Base-by-base conservation (phyloP, 1,284 basidiomycete species). In the Cryptococcus floricola region DNA sequence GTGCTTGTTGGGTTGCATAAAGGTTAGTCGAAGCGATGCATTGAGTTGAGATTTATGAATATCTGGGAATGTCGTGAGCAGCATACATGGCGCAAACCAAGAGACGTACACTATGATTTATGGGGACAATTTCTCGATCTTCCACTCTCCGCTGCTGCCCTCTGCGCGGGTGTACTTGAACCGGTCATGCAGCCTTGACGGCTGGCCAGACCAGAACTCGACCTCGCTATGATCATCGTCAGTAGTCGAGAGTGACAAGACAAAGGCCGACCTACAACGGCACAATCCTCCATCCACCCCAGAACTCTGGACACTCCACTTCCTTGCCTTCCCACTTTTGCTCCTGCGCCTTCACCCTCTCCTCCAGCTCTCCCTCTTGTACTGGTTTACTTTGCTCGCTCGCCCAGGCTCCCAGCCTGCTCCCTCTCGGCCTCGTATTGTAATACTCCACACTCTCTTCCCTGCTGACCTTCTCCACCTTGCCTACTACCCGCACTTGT, bases 281-380 rank as follows among this genome's bases (percentile, higher is more conserved):
- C 7, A 97, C 81, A 41, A 99, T 83, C 64, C 94, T 82, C 86
- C 90, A 97, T 3, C 95, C 95, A 56, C 95, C 95, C 96, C 96
- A 99, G 75, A 90, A 90, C 7, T 89, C 87, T 1, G 95, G 96
- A 47, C 88, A 80, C 0, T 90, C 88, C 9, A 97, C 81, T 50
- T 85, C 78, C 45, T 62, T 61, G 34, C 66, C 71, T 48, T 80
- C 77, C 66, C 91, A 92, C 41, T 80, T 80, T 48, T 82, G 77
- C 69, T 86, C 81, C 10, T 87, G 71, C 63, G 82, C 79, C 54
- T 84, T 77, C 14, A 95, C 78, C 34, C 84, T 81, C 18, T 80
- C 76, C 50, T 83, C 80, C 8, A 99, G 76, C 53, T 88, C 84
- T 1, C 81, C 84, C 60, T 89, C 88, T 1, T 75, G 81, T 1